These are phyloP conservation scores for Podospora pseudopauciseta DNA, from an alignment of 495 filamentous ascomycete genomes.

Conservation along the genomic window DNA sequence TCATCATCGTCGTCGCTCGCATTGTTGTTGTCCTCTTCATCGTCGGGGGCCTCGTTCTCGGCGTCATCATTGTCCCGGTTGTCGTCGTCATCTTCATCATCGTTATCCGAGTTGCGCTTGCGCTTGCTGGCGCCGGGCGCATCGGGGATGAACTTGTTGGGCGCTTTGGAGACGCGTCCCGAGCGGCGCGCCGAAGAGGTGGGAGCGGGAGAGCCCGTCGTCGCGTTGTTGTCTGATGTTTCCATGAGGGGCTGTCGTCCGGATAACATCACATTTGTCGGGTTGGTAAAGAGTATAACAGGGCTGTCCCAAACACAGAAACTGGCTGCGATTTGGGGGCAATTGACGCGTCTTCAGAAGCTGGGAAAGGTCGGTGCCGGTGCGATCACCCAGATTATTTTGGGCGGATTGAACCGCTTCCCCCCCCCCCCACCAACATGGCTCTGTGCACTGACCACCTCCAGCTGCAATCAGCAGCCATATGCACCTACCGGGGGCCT, in stretches of 20 bases:
- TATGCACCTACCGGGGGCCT: constrained; percentile 24
- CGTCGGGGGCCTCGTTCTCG: constrained; percentile 56
- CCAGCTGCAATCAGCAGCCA: neutral
- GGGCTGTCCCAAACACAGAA: neutral
- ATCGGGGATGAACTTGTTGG: constrained; percentile 59
- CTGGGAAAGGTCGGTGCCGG: neutral
- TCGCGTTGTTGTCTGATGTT: constrained; percentile 55
- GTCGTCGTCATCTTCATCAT: constrained; percentile 47
- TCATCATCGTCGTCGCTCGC: constrained; percentile 47
- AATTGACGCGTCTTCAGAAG: constrained; percentile 35
- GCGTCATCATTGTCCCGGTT: constrained; percentile 42
- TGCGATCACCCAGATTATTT: constrained; percentile 33
- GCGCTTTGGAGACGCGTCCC: constrained; percentile 72
- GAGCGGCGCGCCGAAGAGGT: constrained; percentile 63
- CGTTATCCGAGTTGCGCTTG: constrained; percentile 51
- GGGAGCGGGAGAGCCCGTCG: constrained; percentile 50
- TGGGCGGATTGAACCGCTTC: constrained; percentile 27
- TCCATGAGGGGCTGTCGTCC: constrained; percentile 45
- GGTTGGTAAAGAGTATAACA: constrained; percentile 12
- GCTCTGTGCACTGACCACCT: neutral
- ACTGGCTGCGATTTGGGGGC: constrained; percentile 17
- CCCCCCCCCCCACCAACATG: constrained; percentile 3
- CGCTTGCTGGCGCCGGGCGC: constrained; percentile 46
- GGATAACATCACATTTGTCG: constrained; percentile 35
- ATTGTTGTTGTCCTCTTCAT: constrained; percentile 46